These are phyloP conservation scores for Suzukiozyma palmioleophila DNA, from an alignment of 1,139 yeast genomes.

Conservation along the genomic window DNA sequence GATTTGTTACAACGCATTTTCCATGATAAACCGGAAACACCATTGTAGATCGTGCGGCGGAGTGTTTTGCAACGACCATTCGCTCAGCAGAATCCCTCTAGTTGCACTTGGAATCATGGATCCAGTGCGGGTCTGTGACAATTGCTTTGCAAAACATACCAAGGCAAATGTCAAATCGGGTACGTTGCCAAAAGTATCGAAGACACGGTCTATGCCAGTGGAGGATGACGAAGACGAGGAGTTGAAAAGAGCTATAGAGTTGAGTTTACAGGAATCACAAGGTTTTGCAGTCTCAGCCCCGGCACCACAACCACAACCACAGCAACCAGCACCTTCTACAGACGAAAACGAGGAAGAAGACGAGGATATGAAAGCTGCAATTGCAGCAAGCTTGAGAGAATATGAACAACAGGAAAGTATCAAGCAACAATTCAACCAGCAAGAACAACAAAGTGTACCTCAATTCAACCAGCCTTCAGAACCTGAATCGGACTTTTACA, in stretches of 20 bases:
- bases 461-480: conserved; percentile 6
- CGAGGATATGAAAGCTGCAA: conserved; percentile 88
- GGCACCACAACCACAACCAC: conserved; percentile 13
- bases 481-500: conserved; percentile 5
- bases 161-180: conserved; percentile 15
- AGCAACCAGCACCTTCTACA: conserved; percentile 10
- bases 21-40: conserved; percentile 85
- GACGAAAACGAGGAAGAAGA: conserved; percentile 41
- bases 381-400: conserved; percentile 86
- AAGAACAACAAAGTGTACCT: conserved; percentile 6
- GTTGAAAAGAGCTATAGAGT: conserved; percentile 68
- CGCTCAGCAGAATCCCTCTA: conserved; percentile 63
- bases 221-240: conserved; percentile 61
- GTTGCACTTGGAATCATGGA: conserved; percentile 84
- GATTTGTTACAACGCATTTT: conserved; percentile 81
- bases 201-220: conserved; percentile 2
- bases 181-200: conserved; percentile 7
- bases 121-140: conserved; percentile 92
- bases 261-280: conserved; percentile 64
- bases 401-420: conserved; percentile 43
- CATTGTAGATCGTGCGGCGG: conserved; percentile 98
- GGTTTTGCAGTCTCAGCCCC: conserved; percentile 37
- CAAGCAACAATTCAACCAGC: conserved; percentile 13
- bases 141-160: conserved; percentile 62
- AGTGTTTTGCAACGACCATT: conserved; percentile 81